A percentile compares a stretch with the other conserved stretches of the same genome.
phyloP scores from a whole-genome alignment of 192 early-diverging fungal genomes.

The Geranomyces michiganensis region DNA sequence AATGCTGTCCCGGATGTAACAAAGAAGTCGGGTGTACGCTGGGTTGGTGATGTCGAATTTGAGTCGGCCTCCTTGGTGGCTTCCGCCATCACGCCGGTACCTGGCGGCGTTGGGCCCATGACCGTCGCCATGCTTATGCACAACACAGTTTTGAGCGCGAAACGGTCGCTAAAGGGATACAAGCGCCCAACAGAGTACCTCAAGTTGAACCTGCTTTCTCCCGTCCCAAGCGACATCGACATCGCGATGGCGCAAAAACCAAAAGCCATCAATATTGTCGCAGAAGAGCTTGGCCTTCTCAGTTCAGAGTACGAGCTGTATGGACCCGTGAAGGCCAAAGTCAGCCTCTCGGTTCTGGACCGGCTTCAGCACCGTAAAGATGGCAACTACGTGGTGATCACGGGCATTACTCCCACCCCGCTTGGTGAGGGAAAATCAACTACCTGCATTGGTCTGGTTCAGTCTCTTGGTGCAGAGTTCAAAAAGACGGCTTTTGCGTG shows the following conservation, averaged over 20 bases:
- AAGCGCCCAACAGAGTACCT: conserved; percentile 54
- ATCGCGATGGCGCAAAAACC: conserved; percentile 90
- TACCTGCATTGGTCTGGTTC: conserved; percentile 90
- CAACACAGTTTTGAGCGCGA: conserved; percentile 82
- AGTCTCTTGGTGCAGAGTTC: conserved; percentile 94
- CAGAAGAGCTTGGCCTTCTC: conserved; percentile 81
- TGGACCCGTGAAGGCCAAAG: conserved; percentile 89
- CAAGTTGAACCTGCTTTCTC: conserved; percentile 65
- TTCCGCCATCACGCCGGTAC: conserved; percentile 90
- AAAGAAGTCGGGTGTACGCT: conserved; percentile 87
- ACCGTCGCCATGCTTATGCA: conserved; percentile 97
- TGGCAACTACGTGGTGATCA: conserved; percentile 93
- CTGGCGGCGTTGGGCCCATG: conserved; percentile 99
- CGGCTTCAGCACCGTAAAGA: conserved; percentile 77
- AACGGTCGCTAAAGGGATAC: conserved; percentile 64
- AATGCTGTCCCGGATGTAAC: conserved; percentile 83
- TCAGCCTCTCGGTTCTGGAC: conserved; percentile 78
- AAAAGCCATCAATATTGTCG: conserved; percentile 78
- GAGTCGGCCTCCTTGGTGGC: conserved; percentile 70
- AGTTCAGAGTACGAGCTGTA: conserved; percentile 83
- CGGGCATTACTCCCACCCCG: conserved; percentile 97
- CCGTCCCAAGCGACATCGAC: conserved; percentile 94
- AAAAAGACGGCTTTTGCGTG: conserved; percentile 88
- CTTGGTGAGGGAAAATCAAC: conserved; percentile 99
- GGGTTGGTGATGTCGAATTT: conserved; percentile 95